Evolutionary conservation across 352 stramenopile genomes (phyloP), one percentile per base, ranked within the genome.

Genomic region (Elongisporangium senticosum): DNA sequence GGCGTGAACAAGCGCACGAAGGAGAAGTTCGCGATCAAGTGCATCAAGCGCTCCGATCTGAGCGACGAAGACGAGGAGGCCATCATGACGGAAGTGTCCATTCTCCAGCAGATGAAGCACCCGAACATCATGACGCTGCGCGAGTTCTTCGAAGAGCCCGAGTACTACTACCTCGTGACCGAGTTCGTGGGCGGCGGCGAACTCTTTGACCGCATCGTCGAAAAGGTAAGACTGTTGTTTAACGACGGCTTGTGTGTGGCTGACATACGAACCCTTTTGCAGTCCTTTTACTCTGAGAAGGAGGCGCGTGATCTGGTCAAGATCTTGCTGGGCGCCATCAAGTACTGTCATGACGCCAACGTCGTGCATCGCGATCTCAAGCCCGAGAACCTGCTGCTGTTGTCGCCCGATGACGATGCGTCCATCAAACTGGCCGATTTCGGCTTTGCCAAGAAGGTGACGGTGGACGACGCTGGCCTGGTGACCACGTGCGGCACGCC

Each of bases 391-490:
- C 58, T 97, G 49, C 64, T 97, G 55, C 73, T 95, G 33, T 81
- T 79, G 63, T 95, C 75, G 58, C 74, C 85, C 7, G 73, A 86
- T 7, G 86, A 97, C 61, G 89, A 97, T 61, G 83, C 90, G 5
- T 83, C 74, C 51, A 96, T 97, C 52, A 97, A 97, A 65, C 70
- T 98, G 11, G 91, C 89, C 0, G 91, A 98, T 67, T 98, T 98
- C 77, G 91, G 91, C 3, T 97, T 98, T 61, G 90, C 92, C 14
- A 96, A 96, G 67, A 83, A 92, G 6, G 79, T 92, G 5, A 73
- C 67, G 0, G 85, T 78, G 50, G 79, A 88, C 47, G 67, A 87
- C 47, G 67, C 72, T 0, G 77, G 72, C 3, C 67, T 95, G 1
- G 77, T 79, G 2, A 95, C 86, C 2, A 89, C 80, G 20, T 95